Evolutionary conservation across 208 protist genomes (phyloP).

Genomic region (Crithidia fasciculata): DNA sequence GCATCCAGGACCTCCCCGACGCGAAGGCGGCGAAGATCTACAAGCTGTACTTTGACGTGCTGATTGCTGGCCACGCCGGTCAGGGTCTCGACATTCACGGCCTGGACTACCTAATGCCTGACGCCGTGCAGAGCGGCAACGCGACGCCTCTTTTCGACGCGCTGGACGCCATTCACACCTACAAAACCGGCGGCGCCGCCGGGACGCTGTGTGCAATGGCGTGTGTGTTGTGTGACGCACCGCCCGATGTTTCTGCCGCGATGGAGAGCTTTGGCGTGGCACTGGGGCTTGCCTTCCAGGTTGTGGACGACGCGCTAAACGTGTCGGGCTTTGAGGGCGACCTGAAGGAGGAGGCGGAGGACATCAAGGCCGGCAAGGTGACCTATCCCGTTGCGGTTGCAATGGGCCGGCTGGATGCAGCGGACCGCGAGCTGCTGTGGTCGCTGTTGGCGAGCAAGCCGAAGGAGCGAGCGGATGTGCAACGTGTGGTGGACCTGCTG

Average conservation of each 20-base stretch:
- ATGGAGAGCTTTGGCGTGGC: constrained; percentile 49
- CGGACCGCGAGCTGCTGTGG: constrained; percentile 49
- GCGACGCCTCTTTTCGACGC: constrained; percentile 38
- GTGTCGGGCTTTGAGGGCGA: constrained; percentile 45
- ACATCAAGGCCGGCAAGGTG: constrained; percentile 62
- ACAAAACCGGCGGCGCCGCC: constrained; percentile 58
- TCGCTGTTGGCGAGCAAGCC: constrained; percentile 31
- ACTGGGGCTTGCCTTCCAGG: constrained; percentile 72
- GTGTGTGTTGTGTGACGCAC: constrained; percentile 51
- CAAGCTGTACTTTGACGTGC: constrained; percentile 62
- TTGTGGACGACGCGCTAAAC: constrained; percentile 70
- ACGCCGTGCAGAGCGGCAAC: constrained; percentile 48
- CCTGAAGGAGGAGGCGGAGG: constrained; percentile 48
- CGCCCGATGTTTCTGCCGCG: constrained; percentile 23
- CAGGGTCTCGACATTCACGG: constrained; percentile 77
- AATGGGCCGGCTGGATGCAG: constrained; percentile 34
- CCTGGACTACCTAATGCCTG: constrained; percentile 57
- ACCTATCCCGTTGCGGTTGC: constrained; percentile 68
- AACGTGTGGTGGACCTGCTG: constrained; percentile 33
- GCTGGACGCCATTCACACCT: constrained; percentile 52
- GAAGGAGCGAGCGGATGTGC: constrained; percentile 28
- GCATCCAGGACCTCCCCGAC: constrained; percentile 41
- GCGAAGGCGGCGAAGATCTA: constrained; percentile 52
- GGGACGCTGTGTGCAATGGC: constrained; percentile 53
- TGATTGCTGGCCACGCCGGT: constrained; percentile 62